phyloP scores from a whole-genome alignment of 306 rosid species.

The Purshia tridentata region DNA sequence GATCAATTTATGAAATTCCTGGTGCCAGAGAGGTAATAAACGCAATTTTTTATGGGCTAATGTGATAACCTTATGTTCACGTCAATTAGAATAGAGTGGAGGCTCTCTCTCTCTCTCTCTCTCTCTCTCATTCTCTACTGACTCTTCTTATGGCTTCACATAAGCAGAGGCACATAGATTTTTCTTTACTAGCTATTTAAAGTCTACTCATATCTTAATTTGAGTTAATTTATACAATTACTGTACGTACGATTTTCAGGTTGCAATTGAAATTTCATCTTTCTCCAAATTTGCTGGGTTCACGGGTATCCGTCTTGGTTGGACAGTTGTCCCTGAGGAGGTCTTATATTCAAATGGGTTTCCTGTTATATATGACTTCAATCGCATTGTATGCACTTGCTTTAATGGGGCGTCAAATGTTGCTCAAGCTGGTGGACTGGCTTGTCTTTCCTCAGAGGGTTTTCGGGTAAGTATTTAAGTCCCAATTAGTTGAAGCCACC shows the following conservation, averaged over 20 bases:
- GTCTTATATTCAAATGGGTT: conserved; percentile 34
- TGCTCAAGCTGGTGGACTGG: conserved; percentile 47
- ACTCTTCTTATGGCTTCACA: too few relatives aligned
- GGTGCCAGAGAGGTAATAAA: conserved; percentile 61
- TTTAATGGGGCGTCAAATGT: conserved; percentile 42
- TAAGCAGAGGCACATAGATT: too few relatives aligned
- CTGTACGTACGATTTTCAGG: conserved; percentile 11
- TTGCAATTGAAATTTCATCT: conserved; percentile 41
- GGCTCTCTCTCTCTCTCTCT: too few relatives aligned
- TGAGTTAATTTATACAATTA: too few relatives aligned
- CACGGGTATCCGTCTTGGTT: conserved; percentile 40
- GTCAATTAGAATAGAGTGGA: too few relatives aligned
- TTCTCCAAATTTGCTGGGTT: conserved; percentile 45
- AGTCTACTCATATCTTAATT: too few relatives aligned
- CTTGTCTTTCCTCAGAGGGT: conserved; percentile 42
- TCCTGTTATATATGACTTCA: conserved; percentile 38
- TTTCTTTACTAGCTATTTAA: too few relatives aligned
- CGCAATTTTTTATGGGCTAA: not conserved
- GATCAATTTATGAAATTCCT: conserved; percentile 63
- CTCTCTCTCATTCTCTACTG: too few relatives aligned
- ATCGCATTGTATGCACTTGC: conserved; percentile 44
- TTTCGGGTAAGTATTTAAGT: conserved; percentile 21
- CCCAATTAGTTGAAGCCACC: too few relatives aligned
- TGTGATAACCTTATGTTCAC: too few relatives aligned
- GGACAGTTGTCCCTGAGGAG: conserved; percentile 46